These are phyloP conservation scores for Coemansia sp. DNA, from an alignment of 192 early-diverging fungal genomes.

Conservation along the genomic window DNA sequence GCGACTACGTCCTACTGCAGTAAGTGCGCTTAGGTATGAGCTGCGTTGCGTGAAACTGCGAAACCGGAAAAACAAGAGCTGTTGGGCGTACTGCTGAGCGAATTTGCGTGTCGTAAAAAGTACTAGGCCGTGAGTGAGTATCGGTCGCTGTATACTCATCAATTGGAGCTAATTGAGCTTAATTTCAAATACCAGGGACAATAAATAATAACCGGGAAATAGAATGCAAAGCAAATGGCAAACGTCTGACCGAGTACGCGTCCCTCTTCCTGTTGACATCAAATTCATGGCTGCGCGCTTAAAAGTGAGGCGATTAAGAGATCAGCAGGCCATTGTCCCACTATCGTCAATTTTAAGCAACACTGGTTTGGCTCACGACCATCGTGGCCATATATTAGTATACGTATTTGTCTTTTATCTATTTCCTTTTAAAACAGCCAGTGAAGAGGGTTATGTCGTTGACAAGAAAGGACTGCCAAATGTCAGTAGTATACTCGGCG, in stretches of 20 bases:
- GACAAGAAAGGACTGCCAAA: conserved; percentile 6
- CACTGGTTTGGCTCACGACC: neutral
- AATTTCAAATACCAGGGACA: neutral
- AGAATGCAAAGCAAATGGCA: neutral
- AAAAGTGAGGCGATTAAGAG: neutral
- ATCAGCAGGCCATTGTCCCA: neutral
- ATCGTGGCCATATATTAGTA: neutral
- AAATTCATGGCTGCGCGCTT: neutral
- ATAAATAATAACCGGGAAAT: neutral
- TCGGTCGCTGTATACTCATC: conserved; percentile 1
- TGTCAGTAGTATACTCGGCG: neutral
- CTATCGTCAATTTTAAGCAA: neutral
- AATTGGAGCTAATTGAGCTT: neutral
- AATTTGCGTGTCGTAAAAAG: conserved; percentile 2
- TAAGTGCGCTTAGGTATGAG: neutral
- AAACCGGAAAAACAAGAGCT: neutral
- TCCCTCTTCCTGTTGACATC: neutral
- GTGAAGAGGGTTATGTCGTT: neutral
- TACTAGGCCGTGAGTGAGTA: neutral
- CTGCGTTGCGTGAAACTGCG: neutral
- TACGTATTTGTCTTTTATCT: neutral
- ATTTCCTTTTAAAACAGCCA: neutral
- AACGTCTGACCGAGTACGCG: neutral
- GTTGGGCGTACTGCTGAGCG: neutral
- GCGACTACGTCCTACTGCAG: neutral